A percentile compares a stretch with the other conserved stretches of the same genome.
phyloP scores from a whole-genome alignment of 257 asterid genomes.

The Solanum boliviense region DNA sequence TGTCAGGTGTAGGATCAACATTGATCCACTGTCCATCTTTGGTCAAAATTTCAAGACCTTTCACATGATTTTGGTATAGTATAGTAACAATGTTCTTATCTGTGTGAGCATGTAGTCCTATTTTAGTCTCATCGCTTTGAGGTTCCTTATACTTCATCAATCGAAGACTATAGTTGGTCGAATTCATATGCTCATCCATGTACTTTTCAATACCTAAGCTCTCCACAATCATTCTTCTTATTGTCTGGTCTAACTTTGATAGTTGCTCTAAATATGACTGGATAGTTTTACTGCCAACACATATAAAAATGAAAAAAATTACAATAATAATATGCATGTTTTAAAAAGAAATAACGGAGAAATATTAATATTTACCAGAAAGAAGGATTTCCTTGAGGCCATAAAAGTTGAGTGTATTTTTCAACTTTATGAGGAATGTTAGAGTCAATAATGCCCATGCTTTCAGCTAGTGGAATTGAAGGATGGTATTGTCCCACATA shows the following conservation, averaged over 20 bases:
- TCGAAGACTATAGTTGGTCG: constrained; percentile 25
- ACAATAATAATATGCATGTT: too few relatives aligned
- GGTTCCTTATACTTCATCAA: constrained; percentile 45
- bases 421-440: constrained; percentile 10
- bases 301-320: neutral
- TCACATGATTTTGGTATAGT: constrained; percentile 14
- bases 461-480: constrained; percentile 33
- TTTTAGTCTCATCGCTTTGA: constrained; percentile 8
- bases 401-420: constrained; percentile 21
- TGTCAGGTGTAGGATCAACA: constrained; percentile 18
- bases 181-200: constrained; percentile 37
- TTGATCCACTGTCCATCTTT: constrained; percentile 42
- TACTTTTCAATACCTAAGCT: constrained; percentile 30
- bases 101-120: constrained; percentile 34
- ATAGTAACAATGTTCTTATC: constrained; percentile 34
- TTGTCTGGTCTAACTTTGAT: constrained; percentile 29
- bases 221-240: constrained; percentile 45
- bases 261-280: constrained; percentile 16
- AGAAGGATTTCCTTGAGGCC: constrained; percentile 48
- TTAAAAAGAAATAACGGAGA: too few relatives aligned
- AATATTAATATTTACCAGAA: constrained; percentile 22
- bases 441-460: constrained; percentile 43
- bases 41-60: constrained; percentile 30
- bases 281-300: constrained; percentile 19
- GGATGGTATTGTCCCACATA: constrained; percentile 44